Evolutionary conservation across 805 yeast genomes (phyloP).

Genomic region (Cyberlindnera lachancei): DNA sequence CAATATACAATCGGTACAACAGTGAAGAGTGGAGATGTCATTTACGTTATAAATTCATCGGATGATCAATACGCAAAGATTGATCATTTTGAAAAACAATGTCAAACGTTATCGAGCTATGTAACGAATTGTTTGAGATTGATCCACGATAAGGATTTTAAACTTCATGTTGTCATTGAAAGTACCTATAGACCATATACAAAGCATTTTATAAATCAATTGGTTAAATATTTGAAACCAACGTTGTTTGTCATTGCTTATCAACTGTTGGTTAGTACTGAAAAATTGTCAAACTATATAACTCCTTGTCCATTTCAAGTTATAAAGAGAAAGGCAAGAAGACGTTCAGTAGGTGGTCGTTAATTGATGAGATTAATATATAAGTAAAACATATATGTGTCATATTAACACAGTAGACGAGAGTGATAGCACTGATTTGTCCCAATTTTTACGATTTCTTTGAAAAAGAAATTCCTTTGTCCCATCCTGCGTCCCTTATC

Average conservation of each 20-base stretch:
- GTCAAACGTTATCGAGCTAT: conserved; percentile 8
- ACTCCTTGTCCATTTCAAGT: conserved; percentile 19
- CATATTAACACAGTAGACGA: too few species aligned
- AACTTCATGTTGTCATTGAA: conserved; percentile 24
- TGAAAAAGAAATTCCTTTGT: too few species aligned
- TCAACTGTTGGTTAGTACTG: conserved; percentile 8
- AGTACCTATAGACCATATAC: conserved; percentile 32
- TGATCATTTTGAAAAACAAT: conserved; percentile 10
- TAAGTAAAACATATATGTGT: too few species aligned
- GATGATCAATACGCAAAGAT: conserved; percentile 33
- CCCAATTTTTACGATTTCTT: too few species aligned
- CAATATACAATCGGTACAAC: conserved; percentile 88
- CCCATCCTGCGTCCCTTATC: too few species aligned
- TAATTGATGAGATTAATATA: too few species aligned
- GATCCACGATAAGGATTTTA: conserved; percentile 14
- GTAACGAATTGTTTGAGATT: conserved; percentile 9
- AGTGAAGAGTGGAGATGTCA: conserved; percentile 71
- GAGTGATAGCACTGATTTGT: too few species aligned
- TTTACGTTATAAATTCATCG: conserved; percentile 54
- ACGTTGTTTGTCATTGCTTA: conserved; percentile 16
- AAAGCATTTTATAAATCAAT: conserved; percentile 29
- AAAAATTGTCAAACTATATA: conserved; percentile 16
- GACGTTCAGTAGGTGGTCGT: background rate
- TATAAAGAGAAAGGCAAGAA: conserved; percentile 13
- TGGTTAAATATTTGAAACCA: conserved; percentile 29